These are phyloP conservation scores for Psilocybe mexicana DNA, from an alignment of 1,284 basidiomycete genomes.

Conservation along the genomic window DNA sequence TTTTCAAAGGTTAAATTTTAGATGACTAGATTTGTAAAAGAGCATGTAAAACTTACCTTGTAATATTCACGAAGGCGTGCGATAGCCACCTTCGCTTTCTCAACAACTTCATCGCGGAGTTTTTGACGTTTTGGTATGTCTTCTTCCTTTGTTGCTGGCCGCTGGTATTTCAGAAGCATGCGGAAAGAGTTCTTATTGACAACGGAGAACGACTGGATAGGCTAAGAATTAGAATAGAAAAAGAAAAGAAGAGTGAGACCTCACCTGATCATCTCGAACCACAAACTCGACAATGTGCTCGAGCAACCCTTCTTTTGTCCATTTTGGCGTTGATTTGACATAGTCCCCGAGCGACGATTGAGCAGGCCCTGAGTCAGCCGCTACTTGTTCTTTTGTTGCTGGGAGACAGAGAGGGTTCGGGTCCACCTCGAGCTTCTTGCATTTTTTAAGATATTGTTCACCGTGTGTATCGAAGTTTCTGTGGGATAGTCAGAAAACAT, in stretches of 20 bases:
- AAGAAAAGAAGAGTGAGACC: neutral
- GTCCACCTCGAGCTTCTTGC: constrained; percentile 9
- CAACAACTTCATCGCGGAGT: constrained; percentile 19
- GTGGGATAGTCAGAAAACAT: neutral
- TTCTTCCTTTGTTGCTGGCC: constrained; percentile 16
- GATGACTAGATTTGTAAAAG: neutral
- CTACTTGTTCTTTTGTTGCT: neutral
- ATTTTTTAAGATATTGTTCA: constrained; percentile 11
- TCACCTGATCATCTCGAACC: constrained; percentile 20
- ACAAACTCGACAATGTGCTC: constrained; percentile 21
- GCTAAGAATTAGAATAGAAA: neutral
- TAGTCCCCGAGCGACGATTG: constrained; percentile 10
- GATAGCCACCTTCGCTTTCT: constrained; percentile 15
- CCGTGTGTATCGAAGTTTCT: constrained; percentile 13
- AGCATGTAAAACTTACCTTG: constrained; percentile 10
- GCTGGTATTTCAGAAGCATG: constrained; percentile 20
- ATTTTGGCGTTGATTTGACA: constrained; percentile 10
- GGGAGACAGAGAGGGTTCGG: constrained; percentile 8
- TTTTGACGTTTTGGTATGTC: constrained; percentile 25
- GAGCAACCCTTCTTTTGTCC: constrained; percentile 20
- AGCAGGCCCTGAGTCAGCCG: neutral
- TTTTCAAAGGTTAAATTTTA: neutral
- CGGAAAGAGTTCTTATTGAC: constrained; percentile 20
- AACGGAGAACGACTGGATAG: constrained; percentile 8
- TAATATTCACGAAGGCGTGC: constrained; percentile 11